phyloP scores from a whole-genome alignment of 1,139 yeast species.

The Yamadazyma blattariae region DNA sequence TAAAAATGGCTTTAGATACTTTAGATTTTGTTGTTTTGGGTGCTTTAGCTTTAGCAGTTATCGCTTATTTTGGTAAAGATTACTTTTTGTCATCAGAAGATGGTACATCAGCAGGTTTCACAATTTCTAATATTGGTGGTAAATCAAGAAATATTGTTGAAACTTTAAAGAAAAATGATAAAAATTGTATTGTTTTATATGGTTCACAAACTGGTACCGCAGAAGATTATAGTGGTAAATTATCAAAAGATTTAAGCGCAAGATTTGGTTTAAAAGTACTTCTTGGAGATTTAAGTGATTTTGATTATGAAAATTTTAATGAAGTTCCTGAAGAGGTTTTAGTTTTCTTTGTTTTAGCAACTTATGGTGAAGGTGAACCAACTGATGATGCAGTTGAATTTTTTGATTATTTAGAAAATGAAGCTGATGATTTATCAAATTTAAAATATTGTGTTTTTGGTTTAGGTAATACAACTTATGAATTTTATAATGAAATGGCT shows the following conservation, averaged over 20 bases:
- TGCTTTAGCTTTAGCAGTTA: constrained; percentile 60
- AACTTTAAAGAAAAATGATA: constrained; percentile 58
- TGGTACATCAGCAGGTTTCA: constrained; percentile 38
- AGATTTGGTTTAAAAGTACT: constrained; percentile 80
- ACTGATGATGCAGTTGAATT: constrained; percentile 89
- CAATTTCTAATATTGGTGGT: constrained; percentile 33
- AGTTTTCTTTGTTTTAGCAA: constrained; percentile 77
- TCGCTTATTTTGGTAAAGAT: constrained; percentile 68
- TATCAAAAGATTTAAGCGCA: constrained; percentile 82
- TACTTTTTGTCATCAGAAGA: constrained; percentile 39
- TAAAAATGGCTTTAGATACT: constrained; percentile 54
- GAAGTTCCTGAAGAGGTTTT: constrained; percentile 51
- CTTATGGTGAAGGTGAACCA: constrained; percentile 98
- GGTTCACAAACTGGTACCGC: constrained; percentile 99
- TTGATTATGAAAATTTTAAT: constrained; percentile 72
- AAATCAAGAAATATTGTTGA: constrained; percentile 61
- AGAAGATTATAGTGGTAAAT: constrained; percentile 90
- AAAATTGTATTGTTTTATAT: constrained; percentile 78
- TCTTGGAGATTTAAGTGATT: constrained; percentile 85
- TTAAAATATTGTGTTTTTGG: constrained; percentile 79
- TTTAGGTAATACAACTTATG: constrained; percentile 91
- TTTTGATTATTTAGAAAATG: constrained; percentile 55
- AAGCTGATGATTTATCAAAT: constrained; percentile 59
- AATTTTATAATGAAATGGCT: constrained; percentile 84
- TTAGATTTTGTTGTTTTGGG: constrained; percentile 70